These are phyloP conservation scores for Yamadazyma aaseri DNA, from an alignment of 1,139 yeast genomes.

Conservation along the genomic window DNA sequence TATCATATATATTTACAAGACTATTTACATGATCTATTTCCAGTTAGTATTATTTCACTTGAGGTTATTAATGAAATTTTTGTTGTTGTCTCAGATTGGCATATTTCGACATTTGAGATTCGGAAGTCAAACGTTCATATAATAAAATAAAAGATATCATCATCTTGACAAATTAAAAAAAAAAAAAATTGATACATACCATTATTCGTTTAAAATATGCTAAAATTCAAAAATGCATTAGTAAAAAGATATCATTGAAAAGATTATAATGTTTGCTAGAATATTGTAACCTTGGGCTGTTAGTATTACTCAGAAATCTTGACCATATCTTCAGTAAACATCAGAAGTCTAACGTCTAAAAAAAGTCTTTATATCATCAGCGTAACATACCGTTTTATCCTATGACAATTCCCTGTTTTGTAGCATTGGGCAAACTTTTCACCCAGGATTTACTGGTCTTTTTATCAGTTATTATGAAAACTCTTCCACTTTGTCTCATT, in stretches of 20 bases:
- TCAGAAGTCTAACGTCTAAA: slow-evolving; percentile 17
- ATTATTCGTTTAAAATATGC: slow-evolving; percentile 6
- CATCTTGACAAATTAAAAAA: slow-evolving; percentile 6
- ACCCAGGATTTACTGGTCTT: slow-evolving; percentile 75
- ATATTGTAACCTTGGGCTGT: slow-evolving; percentile 2
- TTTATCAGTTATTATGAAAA: slow-evolving; percentile 68
- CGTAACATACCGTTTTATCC: slow-evolving; percentile 19
- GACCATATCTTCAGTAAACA: slow-evolving; percentile 10
- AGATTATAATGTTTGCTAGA: not conserved
- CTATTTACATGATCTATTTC: not conserved
- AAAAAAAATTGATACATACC: too few relatives aligned
- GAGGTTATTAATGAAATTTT: not conserved
- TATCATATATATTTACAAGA: not conserved
- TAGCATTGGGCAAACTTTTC: slow-evolving; percentile 73
- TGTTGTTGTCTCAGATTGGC: slow-evolving; percentile 11
- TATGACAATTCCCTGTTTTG: slow-evolving; percentile 50
- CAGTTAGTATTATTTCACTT: slow-evolving; percentile 5
- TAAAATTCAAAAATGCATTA: not conserved
- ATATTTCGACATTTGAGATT: slow-evolving; percentile 13
- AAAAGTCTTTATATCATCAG: slow-evolving; percentile 19
- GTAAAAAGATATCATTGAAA: too few relatives aligned
- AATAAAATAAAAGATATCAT: slow-evolving; percentile 12
- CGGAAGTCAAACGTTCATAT: slow-evolving; percentile 21
- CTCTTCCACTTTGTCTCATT: slow-evolving; percentile 87
- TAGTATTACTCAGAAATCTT: slow-evolving; percentile 10